Percentiles rank a stretch among this genome's conserved stretches.
These are phyloP conservation scores for Leucosporidium scottii DNA, from an alignment of 768 basidiomycete species.

Conservation along the genomic window DNA sequence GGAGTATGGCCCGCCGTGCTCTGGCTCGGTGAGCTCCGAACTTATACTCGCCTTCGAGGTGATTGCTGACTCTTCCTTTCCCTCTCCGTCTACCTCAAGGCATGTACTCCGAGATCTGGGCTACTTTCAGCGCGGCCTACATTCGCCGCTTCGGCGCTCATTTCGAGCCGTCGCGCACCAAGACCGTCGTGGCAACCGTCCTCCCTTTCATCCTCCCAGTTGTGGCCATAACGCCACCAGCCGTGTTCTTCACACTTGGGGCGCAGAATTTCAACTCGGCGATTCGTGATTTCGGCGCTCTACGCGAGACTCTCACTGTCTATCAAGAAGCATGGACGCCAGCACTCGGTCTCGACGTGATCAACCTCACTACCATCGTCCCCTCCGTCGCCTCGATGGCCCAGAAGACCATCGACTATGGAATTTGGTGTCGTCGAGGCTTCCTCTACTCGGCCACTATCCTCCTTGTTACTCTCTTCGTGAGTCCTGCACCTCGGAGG, in stretches of 20 bases:
- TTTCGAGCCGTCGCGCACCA: background rate
- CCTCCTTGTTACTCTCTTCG: slow-evolving; percentile 3
- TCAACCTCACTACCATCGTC: background rate
- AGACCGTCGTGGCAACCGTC: background rate
- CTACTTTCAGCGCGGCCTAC: slow-evolving; percentile 9
- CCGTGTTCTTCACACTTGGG: background rate
- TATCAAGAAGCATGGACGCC: background rate
- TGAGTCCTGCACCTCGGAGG: no score
- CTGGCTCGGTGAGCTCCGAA: background rate
- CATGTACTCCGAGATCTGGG: slow-evolving; percentile 18
- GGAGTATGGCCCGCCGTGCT: slow-evolving; percentile 1
- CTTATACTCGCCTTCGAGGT: no score
- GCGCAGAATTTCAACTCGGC: slow-evolving; percentile 6
- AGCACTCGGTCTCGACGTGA: slow-evolving; percentile 3
- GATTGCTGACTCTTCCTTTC: no score
- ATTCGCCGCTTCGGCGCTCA: slow-evolving; percentile 17
- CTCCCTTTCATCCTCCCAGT: background rate
- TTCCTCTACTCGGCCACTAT: background rate
- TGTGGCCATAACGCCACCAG: background rate
- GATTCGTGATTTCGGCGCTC: background rate
- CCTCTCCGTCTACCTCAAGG: background rate
- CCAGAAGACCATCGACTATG: background rate
- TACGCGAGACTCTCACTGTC: background rate
- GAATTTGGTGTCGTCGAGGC: background rate
- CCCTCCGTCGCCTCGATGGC: slow-evolving; percentile 2